Conservation (phyloP, 2,329 filamentous ascomycete species). For the Hansfordia pulvinata region DNA sequence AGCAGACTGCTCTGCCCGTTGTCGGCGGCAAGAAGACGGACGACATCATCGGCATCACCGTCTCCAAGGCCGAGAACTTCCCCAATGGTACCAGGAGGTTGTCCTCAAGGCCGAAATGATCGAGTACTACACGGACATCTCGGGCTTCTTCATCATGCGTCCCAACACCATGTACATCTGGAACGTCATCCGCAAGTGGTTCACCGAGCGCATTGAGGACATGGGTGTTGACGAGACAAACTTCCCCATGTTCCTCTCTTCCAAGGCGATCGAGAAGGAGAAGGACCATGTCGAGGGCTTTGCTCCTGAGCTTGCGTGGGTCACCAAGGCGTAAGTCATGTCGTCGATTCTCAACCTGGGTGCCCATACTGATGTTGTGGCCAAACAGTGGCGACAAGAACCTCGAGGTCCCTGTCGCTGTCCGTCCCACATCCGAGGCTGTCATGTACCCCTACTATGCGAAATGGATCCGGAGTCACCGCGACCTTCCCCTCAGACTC, state of each 20-base stretch:
- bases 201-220: slow-evolving; percentile 65
- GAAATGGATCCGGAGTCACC: slow-evolving; percentile 93
- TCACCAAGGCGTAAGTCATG: slow-evolving; percentile 58
- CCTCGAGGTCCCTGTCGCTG: slow-evolving; percentile 65
- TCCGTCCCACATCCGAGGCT: slow-evolving; percentile 56
- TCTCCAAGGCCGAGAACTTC: slow-evolving; percentile 76
- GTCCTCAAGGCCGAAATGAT: slow-evolving; percentile 95
- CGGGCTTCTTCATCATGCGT: slow-evolving; percentile 92
- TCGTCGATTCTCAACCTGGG: slow-evolving; percentile 2
- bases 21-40: slow-evolving; percentile 46
- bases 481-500: slow-evolving; percentile 82
- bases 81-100: slow-evolving; percentile 96
- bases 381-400: slow-evolving; percentile 67
- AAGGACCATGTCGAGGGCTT: slow-evolving; percentile 99
- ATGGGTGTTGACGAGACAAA: slow-evolving; percentile 92
- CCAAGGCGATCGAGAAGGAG: slow-evolving; percentile 75
- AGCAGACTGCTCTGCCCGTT: slow-evolving; percentile 36
- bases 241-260: slow-evolving; percentile 90
- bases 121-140: slow-evolving; percentile 78
- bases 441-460: slow-evolving; percentile 22
- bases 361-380: slow-evolving; percentile 11
- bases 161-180: slow-evolving; percentile 54
- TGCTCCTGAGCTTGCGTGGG: slow-evolving; percentile 82
- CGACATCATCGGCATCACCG: slow-evolving; percentile 77
- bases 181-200: slow-evolving; percentile 53